Conservation (phyloP, 768 basidiomycete genomes). For the Boletus sp. region DNA sequence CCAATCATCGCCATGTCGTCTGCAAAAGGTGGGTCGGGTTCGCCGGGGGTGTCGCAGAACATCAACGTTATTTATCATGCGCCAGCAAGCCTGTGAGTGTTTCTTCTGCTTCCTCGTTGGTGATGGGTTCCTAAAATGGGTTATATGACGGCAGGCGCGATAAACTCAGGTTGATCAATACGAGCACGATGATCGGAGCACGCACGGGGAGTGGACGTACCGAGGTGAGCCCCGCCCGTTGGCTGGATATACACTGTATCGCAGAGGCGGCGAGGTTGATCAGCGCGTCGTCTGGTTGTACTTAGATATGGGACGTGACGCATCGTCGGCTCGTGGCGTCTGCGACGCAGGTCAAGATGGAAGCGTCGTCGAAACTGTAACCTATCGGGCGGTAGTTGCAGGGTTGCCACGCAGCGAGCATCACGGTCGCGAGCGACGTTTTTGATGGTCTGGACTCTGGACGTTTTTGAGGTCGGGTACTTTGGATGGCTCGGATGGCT, state of each 20-base stretch:
- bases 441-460: neutral
- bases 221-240: conserved; percentile 34
- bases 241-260: neutral
- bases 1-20: conserved; percentile 37
- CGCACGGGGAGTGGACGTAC: conserved; percentile 35
- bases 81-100: conserved; percentile 38
- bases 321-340: conserved; percentile 42
- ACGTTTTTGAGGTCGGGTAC: no score
- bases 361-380: conserved; percentile 22
- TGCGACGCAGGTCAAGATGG: conserved; percentile 42
- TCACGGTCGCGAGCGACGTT: neutral
- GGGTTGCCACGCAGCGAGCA: no score
- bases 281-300: neutral
- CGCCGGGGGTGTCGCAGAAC: conserved; percentile 42
- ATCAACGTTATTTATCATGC: conserved; percentile 49
- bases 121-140: neutral
- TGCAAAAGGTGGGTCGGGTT: conserved; percentile 28
- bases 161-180: conserved; percentile 41
- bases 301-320: conserved; percentile 42
- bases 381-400: neutral
- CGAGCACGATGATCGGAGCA: conserved; percentile 33
- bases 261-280: neutral
- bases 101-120: neutral
- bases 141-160: conserved; percentile 38
- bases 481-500: neutral